These are phyloP conservation scores for Sodiomyces alkalinus DNA, from an alignment of 2,329 filamentous ascomycete genomes.

Conservation along the genomic window DNA sequence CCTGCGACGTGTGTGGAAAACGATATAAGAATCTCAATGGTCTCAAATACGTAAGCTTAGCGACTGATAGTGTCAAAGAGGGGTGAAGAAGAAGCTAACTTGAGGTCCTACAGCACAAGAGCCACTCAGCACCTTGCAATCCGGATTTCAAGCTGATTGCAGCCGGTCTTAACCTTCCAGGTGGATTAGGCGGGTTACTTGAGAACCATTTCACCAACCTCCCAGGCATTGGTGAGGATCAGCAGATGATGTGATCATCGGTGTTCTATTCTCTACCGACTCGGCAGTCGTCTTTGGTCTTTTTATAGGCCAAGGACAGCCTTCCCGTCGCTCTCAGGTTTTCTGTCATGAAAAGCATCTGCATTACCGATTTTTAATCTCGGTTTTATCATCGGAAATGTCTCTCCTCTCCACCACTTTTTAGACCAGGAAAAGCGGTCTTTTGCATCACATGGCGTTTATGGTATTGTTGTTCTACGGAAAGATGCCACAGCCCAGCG, in stretches of 20 bases:
- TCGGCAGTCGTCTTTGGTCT: no score
- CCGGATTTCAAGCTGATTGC: slow-evolving; percentile 49
- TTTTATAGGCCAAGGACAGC: no score
- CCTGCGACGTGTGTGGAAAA: slow-evolving; percentile 93
- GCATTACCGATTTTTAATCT: no score
- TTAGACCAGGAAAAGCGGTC: slow-evolving; percentile 1
- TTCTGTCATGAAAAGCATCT: no score
- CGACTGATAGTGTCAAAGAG: no score
- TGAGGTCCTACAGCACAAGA: slow-evolving; percentile 48
- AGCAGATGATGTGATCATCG: slow-evolving; percentile 14
- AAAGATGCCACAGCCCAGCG: no score
- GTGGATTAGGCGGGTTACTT: slow-evolving; percentile 10
- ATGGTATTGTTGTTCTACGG: neutral
- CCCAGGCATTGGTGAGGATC: slow-evolving; percentile 30
- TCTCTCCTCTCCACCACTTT: no score
- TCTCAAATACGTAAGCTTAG: slow-evolving; percentile 66
- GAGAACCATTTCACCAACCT: slow-evolving; percentile 14
- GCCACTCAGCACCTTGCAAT: slow-evolving; percentile 79
- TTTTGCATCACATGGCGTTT: slow-evolving; percentile 2
- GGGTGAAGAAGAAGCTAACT: neutral
- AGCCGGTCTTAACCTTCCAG: slow-evolving; percentile 25
- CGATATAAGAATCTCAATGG: slow-evolving; percentile 98
- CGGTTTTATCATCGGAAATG: no score
- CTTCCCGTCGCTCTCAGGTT: no score
- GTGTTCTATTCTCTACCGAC: no score